Evolutionary conservation across 2,329 filamentous ascomycete species (phyloP), one percentile per base, ranked within the genome.

Genomic region (Penicillium sp.): DNA sequence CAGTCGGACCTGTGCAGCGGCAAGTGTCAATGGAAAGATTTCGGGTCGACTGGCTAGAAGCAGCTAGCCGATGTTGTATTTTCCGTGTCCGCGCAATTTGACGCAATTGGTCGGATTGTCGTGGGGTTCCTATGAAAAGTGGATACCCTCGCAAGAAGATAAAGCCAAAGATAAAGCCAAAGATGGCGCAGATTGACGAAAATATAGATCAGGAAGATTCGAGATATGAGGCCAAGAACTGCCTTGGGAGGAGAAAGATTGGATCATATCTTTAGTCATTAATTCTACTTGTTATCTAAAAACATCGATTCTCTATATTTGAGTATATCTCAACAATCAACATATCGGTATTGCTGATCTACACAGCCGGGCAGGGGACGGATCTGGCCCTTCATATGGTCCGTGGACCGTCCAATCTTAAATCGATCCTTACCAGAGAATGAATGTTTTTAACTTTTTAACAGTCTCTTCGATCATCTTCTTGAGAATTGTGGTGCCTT

Each of bases 61-160:
- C 19, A 13, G 35, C 35, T 53, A 40, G 24, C 19, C 26, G 40
- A 42, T 30, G 47, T 33, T 49, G 49, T 28, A 56, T 6, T 24
- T 53, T 22, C 30, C 19, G 6, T 42, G 44, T 49, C 47, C 10
- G 63, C 63, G 63, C 60, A 63, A 65, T 59, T 61, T 60, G 61
- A 67, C 59, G 63, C 65, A 45, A 67, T 67, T 67, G 65, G 65
- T 49, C 30, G 15, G 28, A 47, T 47, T 30, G 2, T 28, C 7
- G 22, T 17, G 30, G n/a, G 44, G 40, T 12, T 28, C 22, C 30
- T 6, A n/a, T 19, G 44, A 17, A 33, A 50, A 59, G 51, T 62
- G 62, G 60, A 54, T 45, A n/a, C 28, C 24, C 8, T 57, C 10
- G 33, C 15, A n/a, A 6, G 7, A n/a, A 53, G 30, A 38, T 53